These are phyloP conservation scores for Pichia manshurica DNA, from an alignment of 805 yeast genomes.

Conservation along the genomic window DNA sequence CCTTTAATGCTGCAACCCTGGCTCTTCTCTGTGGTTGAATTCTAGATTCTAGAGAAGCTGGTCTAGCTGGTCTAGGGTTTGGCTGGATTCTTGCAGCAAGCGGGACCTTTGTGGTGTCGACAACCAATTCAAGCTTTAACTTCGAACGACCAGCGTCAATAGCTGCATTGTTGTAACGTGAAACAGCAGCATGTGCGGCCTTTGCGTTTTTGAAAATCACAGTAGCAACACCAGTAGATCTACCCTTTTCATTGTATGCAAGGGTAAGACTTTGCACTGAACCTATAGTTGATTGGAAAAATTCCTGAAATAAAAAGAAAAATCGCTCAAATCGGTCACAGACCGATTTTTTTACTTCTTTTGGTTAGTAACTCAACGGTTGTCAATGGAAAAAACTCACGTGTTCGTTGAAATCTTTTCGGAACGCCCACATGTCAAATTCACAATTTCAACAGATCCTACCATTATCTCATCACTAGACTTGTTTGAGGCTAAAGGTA, in stretches of 20 bases:
- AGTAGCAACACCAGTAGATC: conserved; percentile 88
- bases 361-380: background rate
- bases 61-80: conserved; percentile 25
- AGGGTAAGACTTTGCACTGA: conserved; percentile 67
- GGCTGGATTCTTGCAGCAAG: conserved; percentile 68
- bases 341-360: too few species aligned
- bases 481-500: too few species aligned
- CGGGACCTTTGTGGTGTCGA: conserved; percentile 77
- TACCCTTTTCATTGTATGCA: conserved; percentile 81
- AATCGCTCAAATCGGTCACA: too few species aligned
- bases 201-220: conserved; percentile 65
- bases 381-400: too few species aligned
- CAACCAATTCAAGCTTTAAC: conserved; percentile 73
- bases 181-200: conserved; percentile 72
- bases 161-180: conserved; percentile 86
- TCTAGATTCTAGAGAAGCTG: background rate
- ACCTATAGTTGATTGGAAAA: conserved; percentile 83
- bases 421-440: too few species aligned
- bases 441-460: too few species aligned
- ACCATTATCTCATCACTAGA: too few species aligned
- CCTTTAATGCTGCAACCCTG: conserved; percentile 26
- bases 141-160: conserved; percentile 80
- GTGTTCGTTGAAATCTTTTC: too few species aligned
- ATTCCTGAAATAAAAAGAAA: conserved; percentile 53
- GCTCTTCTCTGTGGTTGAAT: conserved; percentile 36